A percentile compares a stretch with the other conserved stretches of the same genome.
These are phyloP conservation scores for Peronospora belbahrii DNA, from an alignment of 352 stramenopile species.

Conservation along the genomic window DNA sequence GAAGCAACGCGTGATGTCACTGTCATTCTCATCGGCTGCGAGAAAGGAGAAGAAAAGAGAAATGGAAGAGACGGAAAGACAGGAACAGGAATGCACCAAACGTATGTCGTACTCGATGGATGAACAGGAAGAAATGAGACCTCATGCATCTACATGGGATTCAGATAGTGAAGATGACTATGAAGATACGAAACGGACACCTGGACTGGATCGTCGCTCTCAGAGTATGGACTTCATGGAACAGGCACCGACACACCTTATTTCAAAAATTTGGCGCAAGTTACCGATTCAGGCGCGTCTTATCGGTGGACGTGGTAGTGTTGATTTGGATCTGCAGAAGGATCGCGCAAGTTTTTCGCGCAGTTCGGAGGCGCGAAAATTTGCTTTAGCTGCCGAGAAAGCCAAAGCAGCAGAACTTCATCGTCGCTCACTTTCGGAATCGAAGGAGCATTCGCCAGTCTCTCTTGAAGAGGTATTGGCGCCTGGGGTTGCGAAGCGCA, in stretches of 20 bases:
- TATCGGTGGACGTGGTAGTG: constrained; percentile 37
- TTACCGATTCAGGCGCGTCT: constrained; percentile 65
- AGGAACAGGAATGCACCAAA: constrained; percentile 3
- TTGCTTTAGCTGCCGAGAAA: constrained; percentile 30
- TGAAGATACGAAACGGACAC: constrained; percentile 49
- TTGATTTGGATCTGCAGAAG: constrained; percentile 56
- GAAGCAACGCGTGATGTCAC: constrained; percentile 35
- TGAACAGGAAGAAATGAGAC: constrained; percentile 42
- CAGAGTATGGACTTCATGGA: constrained; percentile 80
- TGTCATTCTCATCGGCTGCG: constrained; percentile 36
- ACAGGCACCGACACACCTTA: constrained; percentile 58
- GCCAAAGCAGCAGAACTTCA: constrained; percentile 17
- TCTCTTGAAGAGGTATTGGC: constrained; percentile 36
- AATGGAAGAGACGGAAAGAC: constrained; percentile 8
- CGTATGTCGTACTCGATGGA: constrained; percentile 32
- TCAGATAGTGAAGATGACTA: constrained; percentile 71
- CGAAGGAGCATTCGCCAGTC: constrained; percentile 25
- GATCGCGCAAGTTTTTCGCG: constrained; percentile 53
- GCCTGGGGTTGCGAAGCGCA: constrained; percentile 37
- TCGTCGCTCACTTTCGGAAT: constrained; percentile 18
- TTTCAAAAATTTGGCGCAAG: constrained; percentile 77
- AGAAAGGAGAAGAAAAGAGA: constrained; percentile 29
- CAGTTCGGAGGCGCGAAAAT: constrained; percentile 44
- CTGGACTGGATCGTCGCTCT: constrained; percentile 49
- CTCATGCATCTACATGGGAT: constrained; percentile 44